phyloP scores from a whole-genome alignment of 352 stramenopile genomes.

The Globisporangium orthogonon region DNA sequence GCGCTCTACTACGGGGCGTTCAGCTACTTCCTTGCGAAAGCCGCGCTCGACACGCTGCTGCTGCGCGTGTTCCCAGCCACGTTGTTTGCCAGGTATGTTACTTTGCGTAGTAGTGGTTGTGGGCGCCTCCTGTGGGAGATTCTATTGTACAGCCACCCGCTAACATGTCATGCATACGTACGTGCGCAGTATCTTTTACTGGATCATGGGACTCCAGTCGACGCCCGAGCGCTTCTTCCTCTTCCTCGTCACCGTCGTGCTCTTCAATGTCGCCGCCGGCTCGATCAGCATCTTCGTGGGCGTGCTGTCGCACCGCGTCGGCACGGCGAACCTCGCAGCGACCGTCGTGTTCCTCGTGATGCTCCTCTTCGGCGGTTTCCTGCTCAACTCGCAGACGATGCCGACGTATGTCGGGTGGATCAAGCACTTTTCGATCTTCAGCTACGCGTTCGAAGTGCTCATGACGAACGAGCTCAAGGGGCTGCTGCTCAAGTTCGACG shows the following conservation, averaged over 20 bases:
- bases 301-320: conserved; percentile 53
- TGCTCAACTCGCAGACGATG: conserved; percentile 84
- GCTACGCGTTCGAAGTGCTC: conserved; percentile 84
- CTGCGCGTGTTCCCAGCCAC: conserved; percentile 67
- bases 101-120: background rate
- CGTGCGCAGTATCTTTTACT: conserved; percentile 68
- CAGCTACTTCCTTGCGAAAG: conserved; percentile 79
- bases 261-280: conserved; percentile 77
- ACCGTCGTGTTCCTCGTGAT: conserved; percentile 77
- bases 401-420: conserved; percentile 53
- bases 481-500: conserved; percentile 70
- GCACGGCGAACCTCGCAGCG: conserved; percentile 61
- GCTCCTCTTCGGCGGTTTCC: conserved; percentile 83
- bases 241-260: conserved; percentile 64
- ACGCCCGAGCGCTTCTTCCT: conserved; percentile 48
- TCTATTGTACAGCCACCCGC: too few species aligned
- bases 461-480: conserved; percentile 82
- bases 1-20: conserved; percentile 76
- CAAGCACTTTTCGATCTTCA: conserved; percentile 82
- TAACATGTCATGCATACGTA: background rate
- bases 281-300: conserved; percentile 72
- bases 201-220: conserved; percentile 77
- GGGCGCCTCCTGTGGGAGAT: too few species aligned
- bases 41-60: conserved; percentile 59
- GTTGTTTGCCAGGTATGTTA: conserved; percentile 49